Base-by-base conservation (phyloP, 768 basidiomycete species). In the Terana coerulea region DNA sequence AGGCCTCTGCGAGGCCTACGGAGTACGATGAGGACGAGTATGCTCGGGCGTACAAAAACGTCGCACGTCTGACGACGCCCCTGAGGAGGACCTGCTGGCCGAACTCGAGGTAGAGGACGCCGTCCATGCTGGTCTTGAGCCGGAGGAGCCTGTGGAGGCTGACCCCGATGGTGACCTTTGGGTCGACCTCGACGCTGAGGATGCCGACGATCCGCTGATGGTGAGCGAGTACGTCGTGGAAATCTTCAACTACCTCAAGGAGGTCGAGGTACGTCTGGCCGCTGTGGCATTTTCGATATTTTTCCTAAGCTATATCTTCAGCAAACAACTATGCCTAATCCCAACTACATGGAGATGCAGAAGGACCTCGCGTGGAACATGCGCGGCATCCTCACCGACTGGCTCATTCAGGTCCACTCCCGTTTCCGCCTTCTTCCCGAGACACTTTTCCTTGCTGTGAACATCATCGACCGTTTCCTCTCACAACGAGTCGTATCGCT, bases 181-280 rank as follows among this genome's bases (percentile, higher is more conserved):
- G 95, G 88, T 88, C 26, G 95, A 98, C 62, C 78, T 98, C 14
- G 94, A 98, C 57, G 83, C 81, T 1, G 93, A 95, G 19, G 95
- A 98, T 65, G 81, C 74, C 47, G 92, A 94, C 44, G 95, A 99
- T 63, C 97, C 95, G 12, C 75, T 91, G 54, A 98, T 98, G 95
- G 95, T 97, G 58, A 88, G 86, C 71, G 92, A 98, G 69, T 99
- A 99, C 63, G 95, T 97, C 45, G 75, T 75, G 22, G 97, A 98
- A 52, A 94, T 98, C 55, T 95, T 94, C 72, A 74, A 87, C 51
- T 98, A 99, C 71, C 78, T 98, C 72, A 89, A 86, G 65, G 71
- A 80, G 54, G 75, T 85, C 53, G 93, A 98, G 81, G 94, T 94
- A 63, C 41, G 75, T 43, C 34, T 55, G 26, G 47, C 55, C 40